Evolutionary conservation across 371 early-diverging fungal genomes (phyloP).

Genomic region (Actinomucor elegans): DNA sequence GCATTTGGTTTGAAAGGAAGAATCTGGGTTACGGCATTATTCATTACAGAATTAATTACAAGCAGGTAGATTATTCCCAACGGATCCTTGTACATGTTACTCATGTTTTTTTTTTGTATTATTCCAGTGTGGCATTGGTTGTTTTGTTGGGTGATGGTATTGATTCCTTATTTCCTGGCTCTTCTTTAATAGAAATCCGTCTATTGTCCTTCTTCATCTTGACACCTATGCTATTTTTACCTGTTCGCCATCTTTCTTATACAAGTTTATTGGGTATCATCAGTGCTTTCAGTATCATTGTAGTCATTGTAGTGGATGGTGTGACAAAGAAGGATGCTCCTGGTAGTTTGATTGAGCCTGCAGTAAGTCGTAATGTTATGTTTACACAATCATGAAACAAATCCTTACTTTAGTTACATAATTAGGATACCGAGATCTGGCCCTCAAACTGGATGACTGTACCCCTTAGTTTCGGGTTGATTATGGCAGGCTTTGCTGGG

Average conservation of each 20-base stretch:
- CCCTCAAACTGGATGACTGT: constrained; percentile 32
- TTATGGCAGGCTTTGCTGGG: constrained; percentile 53
- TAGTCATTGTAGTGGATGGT: constrained; percentile 51
- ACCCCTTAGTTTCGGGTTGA: constrained; percentile 44
- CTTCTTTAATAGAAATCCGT: constrained; percentile 22
- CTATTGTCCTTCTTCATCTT: constrained; percentile 35
- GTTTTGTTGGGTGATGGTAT: constrained; percentile 43
- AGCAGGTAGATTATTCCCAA: constrained; percentile 35
- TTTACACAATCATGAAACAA: too few relatives aligned
- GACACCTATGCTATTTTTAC: constrained; percentile 47
- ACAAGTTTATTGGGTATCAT: constrained; percentile 54
- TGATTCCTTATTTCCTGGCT: constrained; percentile 35
- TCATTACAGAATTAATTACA: constrained; percentile 66
- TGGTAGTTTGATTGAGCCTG: constrained; percentile 60
- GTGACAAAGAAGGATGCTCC: constrained; percentile 47
- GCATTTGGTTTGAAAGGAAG: constrained; percentile 66
- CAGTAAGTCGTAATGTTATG: constrained; percentile 32
- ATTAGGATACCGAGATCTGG: constrained; percentile 39
- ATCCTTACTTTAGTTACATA: too few relatives aligned
- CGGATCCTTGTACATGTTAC: too few relatives aligned
- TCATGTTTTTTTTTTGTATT: too few relatives aligned
- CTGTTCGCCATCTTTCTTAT: constrained; percentile 54
- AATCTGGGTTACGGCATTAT: constrained; percentile 47
- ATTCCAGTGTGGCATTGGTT: constrained; percentile 36
- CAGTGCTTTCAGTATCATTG: constrained; percentile 39